Evolutionary conservation across 495 filamentous ascomycete species (phyloP).

Genomic region (Aspergillus nidulans): DNA sequence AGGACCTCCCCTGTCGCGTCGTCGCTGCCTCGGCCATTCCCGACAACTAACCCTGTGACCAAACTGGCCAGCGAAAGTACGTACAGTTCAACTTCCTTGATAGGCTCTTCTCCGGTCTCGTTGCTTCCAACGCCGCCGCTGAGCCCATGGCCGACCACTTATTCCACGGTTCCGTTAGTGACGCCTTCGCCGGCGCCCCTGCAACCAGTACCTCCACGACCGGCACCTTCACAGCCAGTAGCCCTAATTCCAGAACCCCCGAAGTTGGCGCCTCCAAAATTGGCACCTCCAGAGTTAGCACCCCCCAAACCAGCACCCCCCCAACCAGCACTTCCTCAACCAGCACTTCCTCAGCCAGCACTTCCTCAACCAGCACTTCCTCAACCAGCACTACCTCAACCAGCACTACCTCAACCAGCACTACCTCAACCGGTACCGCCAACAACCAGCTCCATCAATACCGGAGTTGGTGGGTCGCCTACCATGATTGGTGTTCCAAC

Average conservation of each 20-base stretch:
- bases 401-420: no score
- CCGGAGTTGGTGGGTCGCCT: neutral
- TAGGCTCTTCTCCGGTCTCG: neutral
- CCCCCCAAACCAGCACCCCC: no score
- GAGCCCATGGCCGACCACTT: neutral
- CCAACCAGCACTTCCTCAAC: no score
- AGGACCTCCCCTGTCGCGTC: neutral
- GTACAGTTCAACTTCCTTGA: neutral
- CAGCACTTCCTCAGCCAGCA: no score
- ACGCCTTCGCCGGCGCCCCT: neutral
- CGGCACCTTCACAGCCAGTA: no score
- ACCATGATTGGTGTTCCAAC: neutral
- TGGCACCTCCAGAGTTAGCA: no score
- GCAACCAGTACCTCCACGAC: no score
- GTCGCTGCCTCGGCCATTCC: neutral
- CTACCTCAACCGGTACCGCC: neutral
- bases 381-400: no score
- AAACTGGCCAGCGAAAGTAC: neutral
- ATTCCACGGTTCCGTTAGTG: neutral
- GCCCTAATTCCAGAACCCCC: no score
- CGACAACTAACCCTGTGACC: neutral
- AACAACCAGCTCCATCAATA: neutral
- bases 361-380: neutral
- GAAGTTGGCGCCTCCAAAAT: no score
- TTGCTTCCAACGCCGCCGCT: neutral